Evolutionary conservation across 176 grass and related monocot genomes (phyloP), one percentile per base, ranked within the genome.

Genomic region (Musa acuminata): DNA sequence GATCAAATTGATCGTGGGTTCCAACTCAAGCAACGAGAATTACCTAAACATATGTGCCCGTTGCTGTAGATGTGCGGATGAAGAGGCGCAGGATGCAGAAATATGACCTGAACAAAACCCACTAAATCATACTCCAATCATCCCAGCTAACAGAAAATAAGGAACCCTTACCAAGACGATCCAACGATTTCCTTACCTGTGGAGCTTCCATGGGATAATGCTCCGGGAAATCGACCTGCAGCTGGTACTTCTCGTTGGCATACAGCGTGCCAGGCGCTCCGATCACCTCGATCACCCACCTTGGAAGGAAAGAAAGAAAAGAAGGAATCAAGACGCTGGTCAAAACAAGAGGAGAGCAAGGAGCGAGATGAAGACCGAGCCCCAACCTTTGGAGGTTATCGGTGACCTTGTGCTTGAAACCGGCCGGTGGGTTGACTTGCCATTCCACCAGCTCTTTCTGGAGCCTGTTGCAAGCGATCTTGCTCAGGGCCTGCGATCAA

Each of bases 121-220:
- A 67, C 17, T 52, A 20, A 68, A 52, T 13, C 55, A 21, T 43
- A 77, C 72, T 21, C 55, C 77, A 59, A 20, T 48, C 52, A 11
- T 48, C 52, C 49, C 48, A 50, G 82, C 62, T 20, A 79, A 72
- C 1, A 81, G 13, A 25, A 49, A 52, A 72, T 49, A 52, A 51
- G 8, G 53, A 80, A 52, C 22, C 11, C 11, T 51, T 52, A 9
- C 52, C 22, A 3, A 43, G 55, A 1, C 54, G 78, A 13, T 12
- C 3, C 53, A 60, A 19, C 49, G 12, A 58, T 81, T 55, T 73
- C 59, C 8, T 64, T 1, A 87, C 95, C 82, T 99, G 90, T 9
- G 95, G 95, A 13, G 95, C 90, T 83, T 99, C 95, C 95, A 99
- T 99, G 43, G 90, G 95, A 67, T 99, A 99, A 84, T 99, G 95